Evolutionary conservation across 1,139 yeast genomes (phyloP).

Genomic region (Taphrina populina): DNA sequence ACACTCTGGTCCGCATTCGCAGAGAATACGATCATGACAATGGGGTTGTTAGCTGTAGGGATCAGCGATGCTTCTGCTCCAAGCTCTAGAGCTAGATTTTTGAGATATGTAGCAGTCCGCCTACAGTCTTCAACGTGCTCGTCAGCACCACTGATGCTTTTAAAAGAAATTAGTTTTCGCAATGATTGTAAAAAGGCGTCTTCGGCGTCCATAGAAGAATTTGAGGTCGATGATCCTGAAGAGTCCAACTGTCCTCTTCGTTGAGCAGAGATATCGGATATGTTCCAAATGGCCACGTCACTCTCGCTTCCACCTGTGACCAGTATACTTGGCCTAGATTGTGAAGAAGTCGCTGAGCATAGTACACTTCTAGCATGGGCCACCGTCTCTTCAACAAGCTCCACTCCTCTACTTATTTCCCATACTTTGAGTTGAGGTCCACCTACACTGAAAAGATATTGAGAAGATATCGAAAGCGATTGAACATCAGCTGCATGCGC

Average conservation of each 20-base stretch:
- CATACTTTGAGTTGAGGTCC: slow-evolving; percentile 10
- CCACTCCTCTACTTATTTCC: slow-evolving; percentile 11
- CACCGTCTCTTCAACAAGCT: background rate
- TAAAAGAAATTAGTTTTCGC: slow-evolving; percentile 61
- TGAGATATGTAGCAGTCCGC: slow-evolving; percentile 76
- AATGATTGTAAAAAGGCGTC: slow-evolving; percentile 57
- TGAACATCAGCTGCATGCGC: slow-evolving; percentile 53
- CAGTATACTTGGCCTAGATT: slow-evolving; percentile 41
- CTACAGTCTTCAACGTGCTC: slow-evolving; percentile 72
- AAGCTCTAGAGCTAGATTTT: slow-evolving; percentile 59
- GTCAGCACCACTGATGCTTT: slow-evolving; percentile 74
- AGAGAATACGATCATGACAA: slow-evolving; percentile 70
- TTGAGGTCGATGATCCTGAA: slow-evolving; percentile 32
- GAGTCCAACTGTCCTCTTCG: slow-evolving; percentile 5
- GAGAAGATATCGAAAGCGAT: slow-evolving; percentile 36
- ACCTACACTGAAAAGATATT: slow-evolving; percentile 5
- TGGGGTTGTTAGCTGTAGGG: slow-evolving; percentile 72
- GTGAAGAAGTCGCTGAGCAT: slow-evolving; percentile 6
- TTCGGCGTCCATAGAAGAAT: slow-evolving; percentile 50
- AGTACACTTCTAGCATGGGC: slow-evolving; percentile 5
- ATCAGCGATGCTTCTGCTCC: slow-evolving; percentile 75
- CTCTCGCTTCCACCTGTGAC: slow-evolving; percentile 63
- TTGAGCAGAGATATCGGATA: slow-evolving; percentile 43
- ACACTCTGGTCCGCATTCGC: slow-evolving; percentile 43
- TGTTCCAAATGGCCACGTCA: slow-evolving; percentile 61